A percentile compares a stretch with the other conserved stretches of the same genome.
phyloP scores from a whole-genome alignment of 2,329 filamentous ascomycete species.

The Anthostomella pinea region DNA sequence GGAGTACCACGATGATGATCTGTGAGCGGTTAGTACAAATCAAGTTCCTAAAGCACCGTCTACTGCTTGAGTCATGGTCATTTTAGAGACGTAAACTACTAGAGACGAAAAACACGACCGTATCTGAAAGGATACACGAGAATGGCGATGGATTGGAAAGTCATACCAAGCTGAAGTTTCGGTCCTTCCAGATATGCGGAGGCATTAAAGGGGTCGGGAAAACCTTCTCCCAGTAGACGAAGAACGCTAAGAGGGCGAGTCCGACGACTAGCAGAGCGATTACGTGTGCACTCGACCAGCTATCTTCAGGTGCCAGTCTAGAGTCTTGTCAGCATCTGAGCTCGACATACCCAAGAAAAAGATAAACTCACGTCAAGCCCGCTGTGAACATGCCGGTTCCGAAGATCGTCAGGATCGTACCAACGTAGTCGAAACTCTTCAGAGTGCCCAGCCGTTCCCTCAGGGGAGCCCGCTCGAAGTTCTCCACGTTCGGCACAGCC shows the following conservation, averaged over 20 bases:
- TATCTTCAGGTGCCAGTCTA: slow-evolving; percentile 52
- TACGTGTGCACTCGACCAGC: slow-evolving; percentile 62
- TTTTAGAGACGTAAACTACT: no score
- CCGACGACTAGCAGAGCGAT: slow-evolving; percentile 61
- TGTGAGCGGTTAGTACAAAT: slow-evolving; percentile 25
- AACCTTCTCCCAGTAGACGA: slow-evolving; percentile 61
- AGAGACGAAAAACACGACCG: no score
- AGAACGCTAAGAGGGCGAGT: slow-evolving; percentile 50
- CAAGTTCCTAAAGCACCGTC: no score
- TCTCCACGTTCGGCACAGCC: slow-evolving; percentile 57
- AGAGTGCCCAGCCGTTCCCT: slow-evolving; percentile 38
- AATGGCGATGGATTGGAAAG: slow-evolving; percentile 1
- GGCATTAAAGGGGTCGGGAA: slow-evolving; percentile 50
- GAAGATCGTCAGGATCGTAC: slow-evolving; percentile 58
- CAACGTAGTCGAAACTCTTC: slow-evolving; percentile 59
- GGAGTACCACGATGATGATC: slow-evolving; percentile 54
- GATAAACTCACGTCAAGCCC: slow-evolving; percentile 52
- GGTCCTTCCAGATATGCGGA: slow-evolving; percentile 56
- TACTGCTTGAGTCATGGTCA: no score
- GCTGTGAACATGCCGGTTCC: slow-evolving; percentile 65
- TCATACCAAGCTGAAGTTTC: slow-evolving; percentile 60
- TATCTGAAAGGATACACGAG: no score
- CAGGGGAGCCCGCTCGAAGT: slow-evolving; percentile 37
- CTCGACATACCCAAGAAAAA: no score
- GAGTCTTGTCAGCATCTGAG: slow-evolving; percentile 9